phyloP scores from a whole-genome alignment of 495 filamentous ascomycete genomes.

The Parathielavia appendiculata region DNA sequence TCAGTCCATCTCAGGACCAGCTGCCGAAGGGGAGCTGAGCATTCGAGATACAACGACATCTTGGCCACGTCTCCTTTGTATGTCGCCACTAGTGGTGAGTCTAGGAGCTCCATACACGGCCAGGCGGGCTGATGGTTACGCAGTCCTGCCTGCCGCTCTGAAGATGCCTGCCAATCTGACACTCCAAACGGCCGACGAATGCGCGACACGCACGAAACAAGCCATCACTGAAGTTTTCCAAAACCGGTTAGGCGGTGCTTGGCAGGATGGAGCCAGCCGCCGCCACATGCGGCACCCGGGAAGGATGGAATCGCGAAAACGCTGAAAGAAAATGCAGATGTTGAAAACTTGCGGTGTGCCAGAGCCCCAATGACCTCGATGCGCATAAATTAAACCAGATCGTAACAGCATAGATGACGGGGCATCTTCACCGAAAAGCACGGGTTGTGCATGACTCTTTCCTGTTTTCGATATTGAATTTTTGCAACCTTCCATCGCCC shows the following conservation, averaged over 20 bases:
- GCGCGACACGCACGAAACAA: background rate
- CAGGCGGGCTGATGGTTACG: conserved; percentile 11
- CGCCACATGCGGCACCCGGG: conserved; percentile 3
- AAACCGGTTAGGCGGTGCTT: conserved; percentile 4
- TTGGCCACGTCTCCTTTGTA: background rate
- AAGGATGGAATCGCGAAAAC: background rate
- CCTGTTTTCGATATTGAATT: background rate
- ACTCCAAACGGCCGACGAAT: background rate
- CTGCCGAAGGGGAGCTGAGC: too few relatives aligned
- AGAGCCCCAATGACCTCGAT: background rate
- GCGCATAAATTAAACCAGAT: background rate
- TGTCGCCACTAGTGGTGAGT: background rate
- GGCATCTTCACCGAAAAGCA: conserved; percentile 1
- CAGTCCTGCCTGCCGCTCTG: background rate
- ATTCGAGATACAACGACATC: background rate
- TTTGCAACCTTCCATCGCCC: background rate
- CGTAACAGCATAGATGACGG: background rate
- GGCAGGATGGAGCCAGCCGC: background rate
- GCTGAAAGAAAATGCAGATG: background rate
- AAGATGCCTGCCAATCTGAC: too few relatives aligned
- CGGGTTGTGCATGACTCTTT: background rate
- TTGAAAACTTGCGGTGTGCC: background rate
- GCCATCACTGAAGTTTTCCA: conserved; percentile 14
- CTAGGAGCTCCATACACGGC: background rate
- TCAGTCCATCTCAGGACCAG: background rate